Evolutionary conservation across 2,329 filamentous ascomycete genomes (phyloP), one percentile per base, ranked within the genome.

Genomic region (Emmonsiellopsis sp.): DNA sequence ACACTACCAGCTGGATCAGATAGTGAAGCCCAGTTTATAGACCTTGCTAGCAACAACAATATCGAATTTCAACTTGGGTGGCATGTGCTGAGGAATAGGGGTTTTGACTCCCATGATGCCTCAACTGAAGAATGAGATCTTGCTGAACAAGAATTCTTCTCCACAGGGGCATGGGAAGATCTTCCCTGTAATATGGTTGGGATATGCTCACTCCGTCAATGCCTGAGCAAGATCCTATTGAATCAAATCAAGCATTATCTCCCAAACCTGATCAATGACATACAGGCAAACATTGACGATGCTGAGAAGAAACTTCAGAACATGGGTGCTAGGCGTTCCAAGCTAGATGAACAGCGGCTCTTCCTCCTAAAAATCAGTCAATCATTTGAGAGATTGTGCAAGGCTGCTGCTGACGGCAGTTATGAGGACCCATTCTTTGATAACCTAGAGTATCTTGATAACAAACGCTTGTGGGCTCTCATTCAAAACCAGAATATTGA

Each of bases 251-350:
- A 59, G 4, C 43, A 34, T 3, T 57, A 65, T 37, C 57, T 68
- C 13, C 65, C 65, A 2, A 53, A 49, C 9, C 51, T 68, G 10
- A 57, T 60, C 6, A 33, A 49, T 5, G 65, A 67, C 10, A 52
- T 60, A 32, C 47, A 61, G 43, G 27, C 46, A 1, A 67, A 68
- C 27, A 65, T 73, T 0, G 42, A 55, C 0, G 57, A 61, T 0
- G 75, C 72, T 56, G 59, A 68, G 2, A 21, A 10, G n/a, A 62
- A 61, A 0, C 65, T 85, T 2, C 55, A 68, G 1, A 66, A 67
- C 8, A 69, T 86, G 0, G 82, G 83, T 0, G 65, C 68, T 1
- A 68, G 74, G 7, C 70, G 81, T 5, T 10, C 33, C 21, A 51
- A 17, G 17, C 7, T n/a, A 34, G 27, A 66, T 0, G 73, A 83